Conservation (phyloP, 176 grass and related monocot species). For the Chrysopogon serrulatus region DNA sequence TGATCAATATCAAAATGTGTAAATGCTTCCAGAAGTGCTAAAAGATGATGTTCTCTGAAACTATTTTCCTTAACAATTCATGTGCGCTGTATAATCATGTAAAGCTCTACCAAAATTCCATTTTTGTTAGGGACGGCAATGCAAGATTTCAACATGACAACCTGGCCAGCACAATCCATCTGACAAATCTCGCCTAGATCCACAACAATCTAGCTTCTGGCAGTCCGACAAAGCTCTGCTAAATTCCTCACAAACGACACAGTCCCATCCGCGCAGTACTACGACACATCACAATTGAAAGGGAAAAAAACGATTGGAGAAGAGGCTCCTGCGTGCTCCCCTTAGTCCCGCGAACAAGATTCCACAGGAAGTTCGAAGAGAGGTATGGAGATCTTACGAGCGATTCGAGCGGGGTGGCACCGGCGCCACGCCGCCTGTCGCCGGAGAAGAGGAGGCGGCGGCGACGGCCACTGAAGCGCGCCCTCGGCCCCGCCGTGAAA, state of each 20-base stretch:
- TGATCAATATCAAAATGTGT: background rate
- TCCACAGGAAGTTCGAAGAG: background rate
- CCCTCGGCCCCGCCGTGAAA: background rate
- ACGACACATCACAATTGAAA: background rate
- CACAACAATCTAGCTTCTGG: background rate
- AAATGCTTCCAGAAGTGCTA: background rate
- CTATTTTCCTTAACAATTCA: background rate
- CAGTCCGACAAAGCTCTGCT: background rate
- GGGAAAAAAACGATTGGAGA: too few species aligned
- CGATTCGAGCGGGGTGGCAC: background rate
- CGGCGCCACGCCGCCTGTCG: constrained; percentile 12
- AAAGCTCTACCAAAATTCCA: background rate
- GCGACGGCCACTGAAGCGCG: background rate
- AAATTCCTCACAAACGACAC: background rate
- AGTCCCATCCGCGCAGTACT: background rate
- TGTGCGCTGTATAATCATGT: background rate
- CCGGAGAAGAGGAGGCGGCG: background rate
- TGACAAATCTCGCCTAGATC: background rate
- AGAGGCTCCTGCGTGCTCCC: background rate
- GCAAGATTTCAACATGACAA: background rate
- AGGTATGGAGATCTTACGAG: constrained; percentile 6
- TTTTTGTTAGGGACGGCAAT: background rate
- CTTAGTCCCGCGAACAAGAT: background rate
- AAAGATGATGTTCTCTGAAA: background rate
- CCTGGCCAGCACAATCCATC: background rate